Evolutionary conservation across 1,284 basidiomycete genomes (phyloP), one percentile per base, ranked within the genome.

Genomic region (Malassezia sp.): DNA sequence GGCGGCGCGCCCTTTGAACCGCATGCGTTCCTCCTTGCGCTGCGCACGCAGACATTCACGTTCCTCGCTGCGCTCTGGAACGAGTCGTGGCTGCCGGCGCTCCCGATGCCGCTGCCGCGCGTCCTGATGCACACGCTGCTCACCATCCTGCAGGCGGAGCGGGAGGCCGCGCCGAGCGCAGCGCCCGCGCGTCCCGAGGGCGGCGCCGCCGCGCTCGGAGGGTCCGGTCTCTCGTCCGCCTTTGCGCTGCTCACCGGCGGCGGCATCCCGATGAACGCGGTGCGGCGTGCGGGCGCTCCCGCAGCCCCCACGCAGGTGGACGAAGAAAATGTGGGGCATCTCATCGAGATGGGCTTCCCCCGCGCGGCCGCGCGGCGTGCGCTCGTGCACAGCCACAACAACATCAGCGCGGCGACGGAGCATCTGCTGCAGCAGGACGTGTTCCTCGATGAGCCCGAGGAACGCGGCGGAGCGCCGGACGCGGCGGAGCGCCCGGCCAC

Each of bases 301-400:
- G 36, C 33, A 15, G 37, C 9, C 3, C 24, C 40, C 1, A n/a
- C 21, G 32, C 45, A 22, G 10, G 61, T 59, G 5, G 63, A 70
- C 43, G 62, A 67, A 33, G 52, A 52, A 2, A 79, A 82, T 23
- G 79, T 95, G 36, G 78, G 79, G 38, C 83, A 87, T 60, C 75
- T 97, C 38, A 82, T 81, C 14, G 91, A 97, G 58, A 97, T 99
- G 93, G 93, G 93, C 39, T 99, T 97, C 73, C 80, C 84, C 21
- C 79, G 86, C 8, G 78, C 79, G 31, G 84, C 86, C 4, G 85
- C 84, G 1, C 82, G 85, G 62, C 79, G 80, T 45, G 91, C 91
- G 4, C 74, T 99, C 17, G 71, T 77, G 17, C 82, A 89, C 18
- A 82, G 83, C 12, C 79, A 83, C 52, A 96, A 96, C 73, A 93